A percentile compares a stretch with the other conserved stretches of the same genome.
phyloP scores from a whole-genome alignment of 2,329 filamentous ascomycete species.

The Aspergillus sp. region DNA sequence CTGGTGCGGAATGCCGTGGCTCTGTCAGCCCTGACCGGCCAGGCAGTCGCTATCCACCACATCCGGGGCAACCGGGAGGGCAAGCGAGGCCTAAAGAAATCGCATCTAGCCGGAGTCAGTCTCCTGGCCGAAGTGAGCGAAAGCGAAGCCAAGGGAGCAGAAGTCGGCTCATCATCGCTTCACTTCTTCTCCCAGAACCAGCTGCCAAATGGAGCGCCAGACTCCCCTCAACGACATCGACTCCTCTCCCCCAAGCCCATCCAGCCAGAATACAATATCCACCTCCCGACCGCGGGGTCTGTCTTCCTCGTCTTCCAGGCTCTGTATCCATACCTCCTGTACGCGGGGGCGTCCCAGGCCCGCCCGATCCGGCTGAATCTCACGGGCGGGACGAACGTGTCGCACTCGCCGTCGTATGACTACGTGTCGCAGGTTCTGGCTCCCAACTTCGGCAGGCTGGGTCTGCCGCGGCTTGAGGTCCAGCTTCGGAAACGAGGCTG shows the following conservation, averaged over 20 bases:
- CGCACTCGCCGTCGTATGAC: constrained; percentile 46
- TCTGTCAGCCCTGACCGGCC: constrained; percentile 44
- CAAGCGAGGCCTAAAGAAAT: constrained; percentile 47
- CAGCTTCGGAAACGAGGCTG: constrained; percentile 44
- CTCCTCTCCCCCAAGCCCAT: constrained; percentile 7
- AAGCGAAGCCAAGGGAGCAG: constrained; percentile 30
- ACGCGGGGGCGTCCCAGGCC: constrained; percentile 21
- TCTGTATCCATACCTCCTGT: constrained; percentile 49
- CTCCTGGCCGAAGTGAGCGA: constrained; percentile 43
- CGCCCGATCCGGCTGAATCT: constrained; percentile 34
- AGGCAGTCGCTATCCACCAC: constrained; percentile 41
- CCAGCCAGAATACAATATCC: constrained; percentile 30
- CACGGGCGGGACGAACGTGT: constrained; percentile 51
- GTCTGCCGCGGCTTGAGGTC: constrained; percentile 39
- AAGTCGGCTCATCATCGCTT: constrained; percentile 27
- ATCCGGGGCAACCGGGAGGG: constrained; percentile 45
- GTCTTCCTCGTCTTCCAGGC: constrained; percentile 51
- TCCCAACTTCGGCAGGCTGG: constrained; percentile 43
- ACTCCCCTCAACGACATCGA: constrained; percentile 13
- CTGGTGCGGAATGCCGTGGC: constrained; percentile 49
- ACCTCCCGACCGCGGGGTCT: constrained; percentile 43
- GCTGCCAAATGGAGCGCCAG: too few relatives aligned
- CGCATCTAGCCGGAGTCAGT: constrained; percentile 47
- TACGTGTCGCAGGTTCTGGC: constrained; percentile 48
- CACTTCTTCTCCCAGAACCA: too few relatives aligned